A percentile compares a stretch with the other conserved stretches of the same genome.
These are phyloP conservation scores for Plectosphaerella sp. DNA, from an alignment of 2,329 filamentous ascomycete genomes.

Conservation along the genomic window DNA sequence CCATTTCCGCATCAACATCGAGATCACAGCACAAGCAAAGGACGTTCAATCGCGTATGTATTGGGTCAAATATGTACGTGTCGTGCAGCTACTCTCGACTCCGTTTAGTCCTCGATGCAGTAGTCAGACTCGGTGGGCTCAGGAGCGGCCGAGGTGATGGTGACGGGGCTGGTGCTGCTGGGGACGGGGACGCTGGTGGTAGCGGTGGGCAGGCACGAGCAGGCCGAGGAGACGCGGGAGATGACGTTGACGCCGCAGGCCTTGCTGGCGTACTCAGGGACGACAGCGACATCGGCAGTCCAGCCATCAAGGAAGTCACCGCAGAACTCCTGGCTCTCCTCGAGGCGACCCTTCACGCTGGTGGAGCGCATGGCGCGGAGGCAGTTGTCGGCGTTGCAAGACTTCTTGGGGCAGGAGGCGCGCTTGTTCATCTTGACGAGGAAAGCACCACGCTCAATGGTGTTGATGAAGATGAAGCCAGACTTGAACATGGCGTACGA, in stretches of 20 bases:
- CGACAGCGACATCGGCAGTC: conserved; percentile 11
- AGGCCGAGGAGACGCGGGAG: conserved; percentile 14
- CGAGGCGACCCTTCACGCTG: conserved; percentile 23
- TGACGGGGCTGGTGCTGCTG: neutral
- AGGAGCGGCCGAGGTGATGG: neutral
- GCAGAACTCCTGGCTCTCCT: conserved; percentile 27
- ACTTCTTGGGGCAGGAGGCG: conserved; percentile 10
- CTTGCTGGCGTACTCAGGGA: conserved; percentile 14
- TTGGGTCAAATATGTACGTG: too few species aligned
- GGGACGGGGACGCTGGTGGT: conserved; percentile 3
- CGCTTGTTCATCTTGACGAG: conserved; percentile 32
- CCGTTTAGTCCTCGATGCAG: neutral
- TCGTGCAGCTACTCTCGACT: too few species aligned
- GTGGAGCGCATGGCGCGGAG: conserved; percentile 29
- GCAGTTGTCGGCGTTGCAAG: conserved; percentile 30
- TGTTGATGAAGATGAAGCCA: conserved; percentile 46
- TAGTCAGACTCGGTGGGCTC: neutral
- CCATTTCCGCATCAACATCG: too few species aligned
- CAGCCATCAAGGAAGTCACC: conserved; percentile 11
- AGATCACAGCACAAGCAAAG: too few species aligned
- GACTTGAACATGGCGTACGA: conserved; percentile 44
- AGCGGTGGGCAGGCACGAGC: conserved; percentile 16
- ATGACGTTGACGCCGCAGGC: conserved; percentile 15
- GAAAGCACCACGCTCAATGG: conserved; percentile 46
- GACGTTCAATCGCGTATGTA: too few species aligned